Evolutionary conservation across 805 yeast species (phyloP), one percentile per base, ranked within the genome.

Genomic region (Candida krabiensis): DNA sequence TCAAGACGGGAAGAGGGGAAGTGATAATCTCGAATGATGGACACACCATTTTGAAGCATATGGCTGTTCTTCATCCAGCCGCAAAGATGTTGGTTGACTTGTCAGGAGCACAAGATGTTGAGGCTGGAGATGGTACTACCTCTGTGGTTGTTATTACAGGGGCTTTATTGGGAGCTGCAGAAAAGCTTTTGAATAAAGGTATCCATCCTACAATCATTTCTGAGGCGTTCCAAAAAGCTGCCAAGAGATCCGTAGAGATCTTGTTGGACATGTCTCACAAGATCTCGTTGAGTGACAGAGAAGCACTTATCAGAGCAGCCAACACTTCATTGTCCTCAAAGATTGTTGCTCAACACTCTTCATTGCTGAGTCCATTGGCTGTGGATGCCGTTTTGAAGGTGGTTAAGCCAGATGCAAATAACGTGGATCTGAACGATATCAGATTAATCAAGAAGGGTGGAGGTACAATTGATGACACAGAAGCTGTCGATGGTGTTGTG

Each of bases 101-200:
- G 19, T 84, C 96, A 43, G 96, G 90, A 28, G 98, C 99, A 1
- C 99, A 93, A 67, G 99, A 93, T 55, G 85, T 90, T 26, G 99
- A 90, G 64, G 99, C 98, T n/a, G 99, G 99, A 39, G 99, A 93
- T 61, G 99, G 99, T 48, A 93, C 99, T 23, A 93, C 99, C 0
- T 83, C 96, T 2, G 99, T 93, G 22, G 99, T 95, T 19, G 91
- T 93, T 38, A 72, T 93, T 46, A 87, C 97, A 5, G 99, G 99
- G 25, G 91, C 97, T 4, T 67, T 93, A 33, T 71, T 93, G 38
- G 96, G 91, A 21, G 99, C 99, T 13, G 96, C 98, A 38, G 99
- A 93, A 54, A 83, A 83, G 60, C 71, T 93, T 43, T 75, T 93
- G 54, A 80, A 79, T 50, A 87, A 86, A 62, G 98, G 93, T 13